phyloP scores from a whole-genome alignment of 192 early-diverging fungal species.

The Coemansia sp. region DNA sequence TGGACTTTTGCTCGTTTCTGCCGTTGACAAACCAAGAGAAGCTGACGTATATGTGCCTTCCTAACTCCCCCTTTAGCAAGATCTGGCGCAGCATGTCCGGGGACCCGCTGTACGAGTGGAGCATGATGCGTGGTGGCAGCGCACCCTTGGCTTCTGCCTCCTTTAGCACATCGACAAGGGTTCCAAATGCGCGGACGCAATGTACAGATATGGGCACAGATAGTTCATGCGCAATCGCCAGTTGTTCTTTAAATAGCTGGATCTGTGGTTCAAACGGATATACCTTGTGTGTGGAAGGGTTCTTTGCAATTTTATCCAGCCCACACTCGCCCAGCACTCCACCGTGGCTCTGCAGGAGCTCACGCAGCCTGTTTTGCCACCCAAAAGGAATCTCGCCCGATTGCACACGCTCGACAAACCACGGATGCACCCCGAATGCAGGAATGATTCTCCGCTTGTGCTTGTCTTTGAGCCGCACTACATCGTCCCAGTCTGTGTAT shows the following conservation, averaged over 20 bases:
- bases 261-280: conserved; percentile 48
- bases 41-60: conserved; percentile 69
- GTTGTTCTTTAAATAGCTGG: conserved; percentile 64
- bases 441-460: conserved; percentile 22
- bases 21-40: conserved; percentile 81
- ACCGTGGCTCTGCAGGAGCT: conserved; percentile 21
- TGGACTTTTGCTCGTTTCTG: conserved; percentile 45
- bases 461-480: conserved; percentile 23
- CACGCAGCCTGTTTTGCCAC: conserved; percentile 34
- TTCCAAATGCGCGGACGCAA: conserved; percentile 76
- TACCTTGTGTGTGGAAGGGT: conserved; percentile 16
- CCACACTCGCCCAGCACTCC: conserved; percentile 54
- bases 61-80: conserved; percentile 33
- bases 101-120: conserved; percentile 87
- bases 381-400: conserved; percentile 28
- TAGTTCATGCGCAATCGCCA: conserved; percentile 69
- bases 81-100: conserved; percentile 64
- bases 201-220: conserved; percentile 71
- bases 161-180: conserved; percentile 51
- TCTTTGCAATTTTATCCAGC: conserved; percentile 50
- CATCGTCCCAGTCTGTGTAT: conserved; percentile 43
- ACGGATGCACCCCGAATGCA: conserved; percentile 55
- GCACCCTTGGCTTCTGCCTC: conserved; percentile 19
- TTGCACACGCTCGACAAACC: conserved; percentile 45
- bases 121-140: conserved; percentile 72